These are phyloP conservation scores for Yarrowia bubula DNA, from an alignment of 805 yeast genomes.

Conservation along the genomic window DNA sequence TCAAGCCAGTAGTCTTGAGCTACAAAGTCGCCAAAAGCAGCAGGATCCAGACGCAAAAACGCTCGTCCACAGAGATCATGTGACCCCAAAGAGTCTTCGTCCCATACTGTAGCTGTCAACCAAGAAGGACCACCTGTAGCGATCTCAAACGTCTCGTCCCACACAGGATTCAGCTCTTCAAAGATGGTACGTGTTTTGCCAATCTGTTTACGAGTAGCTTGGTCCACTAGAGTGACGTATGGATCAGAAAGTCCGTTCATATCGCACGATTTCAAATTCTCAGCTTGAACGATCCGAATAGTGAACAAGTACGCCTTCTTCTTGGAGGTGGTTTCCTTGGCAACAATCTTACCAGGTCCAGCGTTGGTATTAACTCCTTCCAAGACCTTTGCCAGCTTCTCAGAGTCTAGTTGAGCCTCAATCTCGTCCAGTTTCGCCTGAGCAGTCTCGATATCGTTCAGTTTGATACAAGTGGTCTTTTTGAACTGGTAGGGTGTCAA, in stretches of 20 bases:
- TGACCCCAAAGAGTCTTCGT: slow-evolving; percentile 51
- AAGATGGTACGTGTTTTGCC: slow-evolving; percentile 68
- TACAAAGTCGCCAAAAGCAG: slow-evolving; percentile 62
- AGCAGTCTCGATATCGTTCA: slow-evolving; percentile 56
- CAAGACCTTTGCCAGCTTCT: slow-evolving; percentile 48
- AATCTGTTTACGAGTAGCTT: slow-evolving; percentile 51
- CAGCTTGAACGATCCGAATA: slow-evolving; percentile 61
- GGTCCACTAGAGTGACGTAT: slow-evolving; percentile 62
- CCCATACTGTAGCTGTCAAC: slow-evolving; percentile 68
- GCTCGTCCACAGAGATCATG: slow-evolving; percentile 69
- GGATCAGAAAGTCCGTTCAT: slow-evolving; percentile 52
- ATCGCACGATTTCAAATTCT: slow-evolving; percentile 51
- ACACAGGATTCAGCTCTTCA: slow-evolving; percentile 65
- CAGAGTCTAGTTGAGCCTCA: slow-evolving; percentile 61
- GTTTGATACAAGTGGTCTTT: slow-evolving; percentile 66
- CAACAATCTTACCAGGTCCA: slow-evolving; percentile 39
- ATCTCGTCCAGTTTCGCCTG: slow-evolving; percentile 48
- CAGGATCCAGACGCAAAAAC: slow-evolving; percentile 58
- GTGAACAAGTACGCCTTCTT: slow-evolving; percentile 49
- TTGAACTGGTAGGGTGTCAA: slow-evolving; percentile 56
- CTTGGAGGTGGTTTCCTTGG: slow-evolving; percentile 4
- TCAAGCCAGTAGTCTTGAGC: slow-evolving; percentile 58
- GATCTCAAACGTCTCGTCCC: slow-evolving; percentile 84
- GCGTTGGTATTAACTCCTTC: slow-evolving; percentile 32
- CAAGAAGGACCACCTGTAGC: slow-evolving; percentile 46